These are phyloP conservation scores for Pigoraptor vietnamica DNA, from an alignment of 78 protist genomes.

Conservation along the genomic window DNA sequence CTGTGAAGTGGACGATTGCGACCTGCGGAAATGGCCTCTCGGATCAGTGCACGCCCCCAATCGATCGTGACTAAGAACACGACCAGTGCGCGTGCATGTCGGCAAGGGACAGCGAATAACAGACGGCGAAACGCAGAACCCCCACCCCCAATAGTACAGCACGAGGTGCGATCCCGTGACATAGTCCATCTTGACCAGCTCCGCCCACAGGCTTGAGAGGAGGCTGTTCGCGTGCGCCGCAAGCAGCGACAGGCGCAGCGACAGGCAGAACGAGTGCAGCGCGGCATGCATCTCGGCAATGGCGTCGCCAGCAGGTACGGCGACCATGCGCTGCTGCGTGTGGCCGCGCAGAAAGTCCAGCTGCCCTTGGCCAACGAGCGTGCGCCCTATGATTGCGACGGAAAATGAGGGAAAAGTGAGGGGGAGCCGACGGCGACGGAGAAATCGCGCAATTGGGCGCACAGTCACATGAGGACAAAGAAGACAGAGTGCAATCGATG, in stretches of 20 bases:
- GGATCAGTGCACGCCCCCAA: no score
- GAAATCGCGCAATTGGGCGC: no score
- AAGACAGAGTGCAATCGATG: no score
- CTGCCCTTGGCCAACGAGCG: not conserved
- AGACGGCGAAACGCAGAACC: not conserved
- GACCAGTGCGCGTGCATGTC: not conserved
- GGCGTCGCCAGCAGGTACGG: not conserved
- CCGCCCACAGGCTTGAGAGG: not conserved
- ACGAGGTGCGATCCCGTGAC: not conserved
- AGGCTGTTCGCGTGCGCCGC: not conserved
- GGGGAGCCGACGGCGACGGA: no score
- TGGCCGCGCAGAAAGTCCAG: not conserved
- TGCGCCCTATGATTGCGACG: no score
- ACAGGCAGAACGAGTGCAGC: not conserved
- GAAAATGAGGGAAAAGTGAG: no score
- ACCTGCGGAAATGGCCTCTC: no score
- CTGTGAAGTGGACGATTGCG: not conserved
- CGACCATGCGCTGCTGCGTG: not conserved
- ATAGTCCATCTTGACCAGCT: not conserved
- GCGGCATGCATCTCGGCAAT: not conserved
- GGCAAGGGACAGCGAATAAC: not conserved
- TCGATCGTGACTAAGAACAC: not conserved
- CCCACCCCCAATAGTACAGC: not conserved
- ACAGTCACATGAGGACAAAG: no score
- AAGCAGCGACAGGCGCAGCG: not conserved